Base-by-base conservation (phyloP, 306 rosid species). In the Adenanthera pavonina region DNA sequence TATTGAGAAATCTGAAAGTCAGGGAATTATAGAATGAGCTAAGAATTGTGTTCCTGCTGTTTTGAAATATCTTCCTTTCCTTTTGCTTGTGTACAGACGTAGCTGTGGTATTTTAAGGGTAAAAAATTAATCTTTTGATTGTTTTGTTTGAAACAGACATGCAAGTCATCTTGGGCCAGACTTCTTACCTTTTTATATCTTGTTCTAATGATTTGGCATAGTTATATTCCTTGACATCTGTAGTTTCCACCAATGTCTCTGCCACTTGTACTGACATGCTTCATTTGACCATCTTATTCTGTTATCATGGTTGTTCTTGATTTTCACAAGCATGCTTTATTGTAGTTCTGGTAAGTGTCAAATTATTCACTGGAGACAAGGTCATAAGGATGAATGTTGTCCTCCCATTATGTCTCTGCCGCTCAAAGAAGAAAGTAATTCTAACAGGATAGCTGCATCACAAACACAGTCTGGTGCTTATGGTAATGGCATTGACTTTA, bases 281-380 rank as follows among this genome's bases (percentile, higher is more conserved):
- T 82, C 74, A 30, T 70, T 70, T 56, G 33, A 6, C 52, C 47
- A 16, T 69, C 62, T 48, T 57, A 59, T 67, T 70, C 66, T 70
- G 46, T 56, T 62, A 49, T 43, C 20, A 60, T 78, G 75, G 41
- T 49, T 78, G 65, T 48, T 64, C 65, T 65, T 78, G 52, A 72
- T 79, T 74, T 62, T 83, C 67, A 62, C 78, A 48, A 49, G 61
- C 83, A 38, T 85, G 69, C 81, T 81, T 78, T 83, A 78, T 87
- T 85, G 84, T 85, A 92, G 97, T 87, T 92, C 97, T 73, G 92
- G 97, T 62, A 92, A 89, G 92, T 92, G 97, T 84, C 97, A 92
- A 85, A 92, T 92, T 77, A 74, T 86, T 82, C 97, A 92, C 74
- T 92, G 97, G 97, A 89, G 97, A 80, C 91, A 81, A 74, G 97